phyloP scores from a whole-genome alignment of 2,329 filamentous ascomycete genomes.

The Cercospora sp. region DNA sequence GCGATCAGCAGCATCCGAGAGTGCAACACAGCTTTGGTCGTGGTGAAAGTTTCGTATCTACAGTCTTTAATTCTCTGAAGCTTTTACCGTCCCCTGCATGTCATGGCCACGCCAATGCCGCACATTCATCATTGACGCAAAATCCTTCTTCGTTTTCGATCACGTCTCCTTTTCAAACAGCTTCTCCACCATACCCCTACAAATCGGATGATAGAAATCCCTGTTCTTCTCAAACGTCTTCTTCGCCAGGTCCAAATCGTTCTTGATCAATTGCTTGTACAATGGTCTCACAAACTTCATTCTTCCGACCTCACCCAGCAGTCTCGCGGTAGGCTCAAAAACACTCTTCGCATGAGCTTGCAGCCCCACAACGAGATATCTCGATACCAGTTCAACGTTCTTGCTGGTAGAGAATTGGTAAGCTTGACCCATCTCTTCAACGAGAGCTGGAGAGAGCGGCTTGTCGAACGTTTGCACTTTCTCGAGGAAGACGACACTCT shows the following conservation, averaged over 20 bases:
- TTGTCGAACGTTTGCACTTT: slow-evolving; percentile 67
- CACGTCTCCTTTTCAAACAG: slow-evolving; percentile 33
- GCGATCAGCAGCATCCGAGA: too few relatives aligned
- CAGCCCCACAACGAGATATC: slow-evolving; percentile 79
- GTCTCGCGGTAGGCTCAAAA: slow-evolving; percentile 69
- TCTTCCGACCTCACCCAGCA: slow-evolving; percentile 79
- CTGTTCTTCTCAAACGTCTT: slow-evolving; percentile 83
- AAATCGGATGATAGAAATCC: slow-evolving; percentile 96
- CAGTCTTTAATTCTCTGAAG: background rate
- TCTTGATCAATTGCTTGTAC: slow-evolving; percentile 72
- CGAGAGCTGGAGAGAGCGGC: slow-evolving; percentile 64
- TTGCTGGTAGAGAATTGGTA: slow-evolving; percentile 74
- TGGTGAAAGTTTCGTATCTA: too few relatives aligned
- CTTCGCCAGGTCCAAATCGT: slow-evolving; percentile 72
- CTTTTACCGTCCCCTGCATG: background rate
- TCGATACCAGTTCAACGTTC: slow-evolving; percentile 82
- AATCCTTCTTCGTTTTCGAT: background rate
- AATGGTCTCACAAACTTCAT: slow-evolving; percentile 97
- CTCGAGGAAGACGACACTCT: slow-evolving; percentile 89
- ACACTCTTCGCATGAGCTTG: slow-evolving; percentile 68
- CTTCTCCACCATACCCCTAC: slow-evolving; percentile 81
- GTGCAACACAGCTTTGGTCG: too few relatives aligned
- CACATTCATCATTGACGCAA: background rate
- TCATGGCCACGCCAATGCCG: background rate
- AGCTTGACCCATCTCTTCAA: slow-evolving; percentile 69